Percentiles rank a stretch among this genome's conserved stretches.
Evolutionary conservation across 148 eudicot species (phyloP).

Genomic region (Silene latifolia): DNA sequence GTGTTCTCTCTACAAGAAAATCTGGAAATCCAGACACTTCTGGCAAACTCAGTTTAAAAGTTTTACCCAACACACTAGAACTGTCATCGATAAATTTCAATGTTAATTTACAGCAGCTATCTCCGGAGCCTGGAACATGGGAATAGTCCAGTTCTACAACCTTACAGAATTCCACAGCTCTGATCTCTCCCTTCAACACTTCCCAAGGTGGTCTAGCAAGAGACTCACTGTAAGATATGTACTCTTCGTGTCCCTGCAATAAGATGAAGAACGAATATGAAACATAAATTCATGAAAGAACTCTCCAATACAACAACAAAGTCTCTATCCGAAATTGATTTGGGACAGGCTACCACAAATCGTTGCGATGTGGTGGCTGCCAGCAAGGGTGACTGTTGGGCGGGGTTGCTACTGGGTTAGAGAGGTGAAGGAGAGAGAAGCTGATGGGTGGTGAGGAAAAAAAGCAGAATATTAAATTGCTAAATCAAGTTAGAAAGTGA

Average conservation of each 20-base stretch:
- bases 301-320: background rate
- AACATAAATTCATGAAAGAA: background rate
- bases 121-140: constrained; percentile 77
- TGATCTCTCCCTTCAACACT: constrained; percentile 48
- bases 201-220: constrained; percentile 69
- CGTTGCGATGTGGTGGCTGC: background rate
- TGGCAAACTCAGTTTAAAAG: constrained; percentile 69
- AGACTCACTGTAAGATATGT: constrained; percentile 30
- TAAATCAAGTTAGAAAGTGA: background rate
- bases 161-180: constrained; percentile 82
- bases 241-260: constrained; percentile 87
- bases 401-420: background rate
- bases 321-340: background rate
- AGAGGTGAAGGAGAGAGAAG: background rate
- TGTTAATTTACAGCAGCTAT: constrained; percentile 86
- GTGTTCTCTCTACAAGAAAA: constrained; percentile 79
- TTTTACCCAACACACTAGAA: constrained; percentile 57
- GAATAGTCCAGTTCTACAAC: constrained; percentile 60
- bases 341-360: background rate
- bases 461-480: background rate
- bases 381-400: background rate
- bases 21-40: constrained; percentile 78
- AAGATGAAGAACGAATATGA: background rate
- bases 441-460: background rate
- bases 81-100: constrained; percentile 59